These are phyloP conservation scores for Huntiella abstrusa DNA, from an alignment of 2,329 filamentous ascomycete genomes.

Conservation along the genomic window DNA sequence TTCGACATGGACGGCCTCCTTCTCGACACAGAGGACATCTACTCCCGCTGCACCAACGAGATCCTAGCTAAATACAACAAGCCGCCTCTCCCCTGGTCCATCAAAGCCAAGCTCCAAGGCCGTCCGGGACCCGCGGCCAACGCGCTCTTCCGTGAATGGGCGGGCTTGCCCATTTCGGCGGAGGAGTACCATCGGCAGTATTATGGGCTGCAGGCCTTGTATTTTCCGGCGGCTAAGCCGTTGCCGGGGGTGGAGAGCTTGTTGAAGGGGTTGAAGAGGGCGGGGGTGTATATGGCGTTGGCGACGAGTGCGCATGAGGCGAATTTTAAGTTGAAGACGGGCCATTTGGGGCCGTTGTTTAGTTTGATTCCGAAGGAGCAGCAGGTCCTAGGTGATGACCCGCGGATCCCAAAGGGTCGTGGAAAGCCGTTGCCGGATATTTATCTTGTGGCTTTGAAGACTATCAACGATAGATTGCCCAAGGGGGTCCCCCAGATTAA, in stretches of 20 bases:
- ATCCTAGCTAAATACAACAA: slow-evolving; percentile 59
- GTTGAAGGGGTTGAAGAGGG: slow-evolving; percentile 38
- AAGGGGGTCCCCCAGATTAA: slow-evolving; percentile 44
- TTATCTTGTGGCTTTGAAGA: slow-evolving; percentile 68
- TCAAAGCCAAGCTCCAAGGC: slow-evolving; percentile 71
- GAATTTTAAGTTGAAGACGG: slow-evolving; percentile 65
- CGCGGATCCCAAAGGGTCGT: slow-evolving; percentile 54
- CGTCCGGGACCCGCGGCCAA: slow-evolving; percentile 35
- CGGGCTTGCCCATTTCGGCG: slow-evolving; percentile 56
- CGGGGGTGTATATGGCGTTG: slow-evolving; percentile 59
- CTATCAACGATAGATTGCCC: slow-evolving; percentile 57
- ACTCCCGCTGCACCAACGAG: slow-evolving; percentile 66
- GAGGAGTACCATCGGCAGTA: slow-evolving; percentile 47
- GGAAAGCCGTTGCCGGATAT: slow-evolving; percentile 94
- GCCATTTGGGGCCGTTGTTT: slow-evolving; percentile 39
- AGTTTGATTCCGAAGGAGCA: slow-evolving; percentile 48
- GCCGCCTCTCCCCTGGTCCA: slow-evolving; percentile 67
- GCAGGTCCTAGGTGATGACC: slow-evolving; percentile 70
- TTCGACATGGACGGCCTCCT: slow-evolving; percentile 98
- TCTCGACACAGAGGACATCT: slow-evolving; percentile 80
- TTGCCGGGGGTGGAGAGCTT: slow-evolving; percentile 61
- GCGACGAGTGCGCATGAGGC: slow-evolving; percentile 57
- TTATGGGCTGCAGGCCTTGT: slow-evolving; percentile 42
- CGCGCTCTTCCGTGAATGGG: slow-evolving; percentile 54
- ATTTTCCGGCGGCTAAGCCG: slow-evolving; percentile 58